Evolutionary conservation across 805 yeast species (phyloP).

Genomic region (Teunomyces kruisii): DNA sequence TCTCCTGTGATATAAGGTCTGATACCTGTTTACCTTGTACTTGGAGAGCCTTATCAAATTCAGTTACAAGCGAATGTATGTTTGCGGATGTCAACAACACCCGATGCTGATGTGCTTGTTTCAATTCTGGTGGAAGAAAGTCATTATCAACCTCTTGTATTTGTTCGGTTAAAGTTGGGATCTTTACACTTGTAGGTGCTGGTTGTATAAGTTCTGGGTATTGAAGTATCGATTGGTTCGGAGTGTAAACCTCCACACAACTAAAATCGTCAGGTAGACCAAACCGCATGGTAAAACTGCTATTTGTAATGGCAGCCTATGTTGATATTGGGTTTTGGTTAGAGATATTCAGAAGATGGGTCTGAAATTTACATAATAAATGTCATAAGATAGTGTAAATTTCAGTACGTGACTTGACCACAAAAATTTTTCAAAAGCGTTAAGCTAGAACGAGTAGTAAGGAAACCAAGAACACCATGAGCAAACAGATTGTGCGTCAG

Average conservation of each 20-base stretch:
- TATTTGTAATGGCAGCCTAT: background rate
- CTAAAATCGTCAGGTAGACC: slow-evolving; percentile 2
- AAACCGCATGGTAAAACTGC: background rate
- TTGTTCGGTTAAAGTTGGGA: background rate
- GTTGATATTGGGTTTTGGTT: background rate
- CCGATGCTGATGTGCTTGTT: background rate
- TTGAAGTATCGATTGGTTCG: background rate
- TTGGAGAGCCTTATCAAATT: background rate
- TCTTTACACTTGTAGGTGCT: background rate
- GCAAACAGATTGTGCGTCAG: slow-evolving; percentile 27
- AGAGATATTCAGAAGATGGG: background rate
- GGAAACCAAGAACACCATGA: slow-evolving; percentile 8
- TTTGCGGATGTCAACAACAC: background rate
- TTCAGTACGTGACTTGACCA: slow-evolving; percentile 5
- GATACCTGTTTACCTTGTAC: slow-evolving; percentile 13
- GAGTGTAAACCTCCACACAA: background rate
- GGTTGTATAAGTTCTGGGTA: background rate
- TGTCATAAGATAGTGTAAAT: slow-evolving; percentile 7
- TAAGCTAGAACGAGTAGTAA: slow-evolving; percentile 8
- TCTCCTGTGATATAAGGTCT: background rate
- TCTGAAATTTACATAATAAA: background rate
- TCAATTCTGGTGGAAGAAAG: background rate
- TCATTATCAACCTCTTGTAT: background rate
- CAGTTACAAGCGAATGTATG: background rate
- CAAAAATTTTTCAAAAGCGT: slow-evolving; percentile 7